Evolutionary conservation across 2,329 filamentous ascomycete species (phyloP).

Genomic region (Cladosporium sp.): DNA sequence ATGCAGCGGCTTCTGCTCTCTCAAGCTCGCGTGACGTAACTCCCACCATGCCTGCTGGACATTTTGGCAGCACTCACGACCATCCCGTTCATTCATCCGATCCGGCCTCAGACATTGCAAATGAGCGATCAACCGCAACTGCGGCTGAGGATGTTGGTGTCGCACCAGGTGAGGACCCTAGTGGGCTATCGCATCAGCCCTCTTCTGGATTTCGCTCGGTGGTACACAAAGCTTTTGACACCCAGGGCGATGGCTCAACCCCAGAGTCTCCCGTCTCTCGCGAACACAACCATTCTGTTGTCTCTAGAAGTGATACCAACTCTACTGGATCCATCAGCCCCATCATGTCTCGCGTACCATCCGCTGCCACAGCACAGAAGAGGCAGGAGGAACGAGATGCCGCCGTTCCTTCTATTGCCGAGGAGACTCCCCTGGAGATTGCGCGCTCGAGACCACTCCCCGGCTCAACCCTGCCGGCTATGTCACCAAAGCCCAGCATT

Average conservation of each 20-base stretch:
- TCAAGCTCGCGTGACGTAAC: slow-evolving; percentile 1
- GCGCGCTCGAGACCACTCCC: slow-evolving; percentile 32
- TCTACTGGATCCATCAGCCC: slow-evolving; percentile 62
- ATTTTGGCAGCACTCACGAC: not conserved
- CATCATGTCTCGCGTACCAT: slow-evolving; percentile 57
- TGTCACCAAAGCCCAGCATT: slow-evolving; percentile 27
- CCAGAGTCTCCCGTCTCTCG: slow-evolving; percentile 39
- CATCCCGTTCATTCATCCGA: not conserved
- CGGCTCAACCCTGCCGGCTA: slow-evolving; percentile 22
- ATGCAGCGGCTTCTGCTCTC: not conserved
- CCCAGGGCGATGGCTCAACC: slow-evolving; percentile 51
- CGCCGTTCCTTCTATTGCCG: slow-evolving; percentile 52
- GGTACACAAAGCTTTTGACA: slow-evolving; percentile 63
- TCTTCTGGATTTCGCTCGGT: slow-evolving; percentile 30
- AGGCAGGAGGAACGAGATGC: slow-evolving; percentile 36
- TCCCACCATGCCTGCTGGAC: not conserved
- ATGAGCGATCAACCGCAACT: slow-evolving; percentile 1
- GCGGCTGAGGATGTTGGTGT: slow-evolving; percentile 7
- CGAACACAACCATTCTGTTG: slow-evolving; percentile 32
- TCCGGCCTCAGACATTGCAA: slow-evolving; percentile 9
- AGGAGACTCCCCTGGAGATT: slow-evolving; percentile 47
- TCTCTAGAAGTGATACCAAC: slow-evolving; percentile 54
- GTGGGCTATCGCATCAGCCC: slow-evolving; percentile 10
- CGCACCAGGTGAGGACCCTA: slow-evolving; percentile 3
- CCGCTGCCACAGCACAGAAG: slow-evolving; percentile 34